Percentiles rank a stretch among this genome's conserved stretches.
Evolutionary conservation across 2,329 filamentous ascomycete species (phyloP).

Genomic region (Periglandula ipomoeae): DNA sequence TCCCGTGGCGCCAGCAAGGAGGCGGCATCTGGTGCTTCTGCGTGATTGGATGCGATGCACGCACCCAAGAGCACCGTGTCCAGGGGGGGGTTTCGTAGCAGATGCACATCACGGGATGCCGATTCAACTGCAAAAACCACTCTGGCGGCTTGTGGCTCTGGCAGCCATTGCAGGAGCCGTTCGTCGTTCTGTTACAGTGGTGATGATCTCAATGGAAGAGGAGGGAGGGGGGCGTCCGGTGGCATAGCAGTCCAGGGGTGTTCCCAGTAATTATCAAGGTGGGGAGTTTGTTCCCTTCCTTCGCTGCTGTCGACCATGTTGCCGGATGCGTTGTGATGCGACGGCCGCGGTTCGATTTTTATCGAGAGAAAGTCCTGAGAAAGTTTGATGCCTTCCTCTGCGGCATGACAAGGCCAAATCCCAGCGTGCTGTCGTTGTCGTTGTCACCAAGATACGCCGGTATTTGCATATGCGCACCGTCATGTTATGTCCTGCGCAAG

Average conservation of each 20-base stretch:
- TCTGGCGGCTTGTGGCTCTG: too few species aligned
- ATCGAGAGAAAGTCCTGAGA: not conserved
- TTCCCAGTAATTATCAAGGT: not conserved
- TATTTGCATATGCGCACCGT: too few species aligned
- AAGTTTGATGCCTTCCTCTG: not conserved
- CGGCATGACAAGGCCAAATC: not conserved
- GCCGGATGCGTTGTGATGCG: constrained; percentile 1
- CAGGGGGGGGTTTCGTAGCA: too few species aligned
- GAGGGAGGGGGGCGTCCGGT: not conserved
- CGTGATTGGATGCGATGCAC: not conserved
- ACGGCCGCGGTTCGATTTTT: not conserved
- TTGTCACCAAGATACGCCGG: too few species aligned
- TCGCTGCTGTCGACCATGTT: not conserved
- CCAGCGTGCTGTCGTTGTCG: not conserved
- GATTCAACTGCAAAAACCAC: too few species aligned
- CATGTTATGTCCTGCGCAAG: too few species aligned
- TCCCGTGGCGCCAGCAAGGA: not conserved
- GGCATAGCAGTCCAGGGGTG: not conserved
- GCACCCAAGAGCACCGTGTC: not conserved
- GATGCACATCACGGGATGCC: too few species aligned
- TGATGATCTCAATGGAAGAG: not conserved
- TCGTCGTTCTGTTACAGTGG: not conserved
- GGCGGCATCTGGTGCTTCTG: not conserved
- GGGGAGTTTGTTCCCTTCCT: not conserved
- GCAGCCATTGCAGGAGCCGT: too few species aligned